Percentiles rank a stretch among this genome's conserved stretches.
phyloP scores from a whole-genome alignment of 169 alveolate species.

The Neospora caninum region DNA sequence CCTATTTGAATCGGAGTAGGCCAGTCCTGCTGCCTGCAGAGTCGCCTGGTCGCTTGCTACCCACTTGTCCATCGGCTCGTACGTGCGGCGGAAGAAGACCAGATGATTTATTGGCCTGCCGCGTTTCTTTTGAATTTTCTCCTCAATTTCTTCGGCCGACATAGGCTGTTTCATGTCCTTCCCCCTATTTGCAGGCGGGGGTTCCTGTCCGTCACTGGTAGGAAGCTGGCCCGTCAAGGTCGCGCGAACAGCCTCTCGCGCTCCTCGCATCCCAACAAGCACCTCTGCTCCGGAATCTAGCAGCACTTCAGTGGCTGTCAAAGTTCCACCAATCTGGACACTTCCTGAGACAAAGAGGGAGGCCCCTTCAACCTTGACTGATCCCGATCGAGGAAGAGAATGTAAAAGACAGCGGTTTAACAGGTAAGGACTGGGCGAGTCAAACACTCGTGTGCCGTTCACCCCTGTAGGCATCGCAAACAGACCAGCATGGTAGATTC shows the following conservation, averaged over 20 bases:
- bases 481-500: background rate
- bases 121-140: background rate
- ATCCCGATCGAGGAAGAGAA: background rate
- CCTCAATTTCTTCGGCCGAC: background rate
- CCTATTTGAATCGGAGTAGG: background rate
- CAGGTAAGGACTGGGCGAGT: slow-evolving; percentile 1
- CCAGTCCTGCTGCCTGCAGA: background rate
- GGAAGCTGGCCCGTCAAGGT: background rate
- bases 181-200: background rate
- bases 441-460: background rate
- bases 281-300: background rate
- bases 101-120: slow-evolving; percentile 7
- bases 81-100: slow-evolving; percentile 12
- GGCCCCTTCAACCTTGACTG: background rate
- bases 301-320: background rate
- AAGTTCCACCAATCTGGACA: background rate
- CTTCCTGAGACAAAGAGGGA: background rate
- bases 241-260: slow-evolving; percentile 3
- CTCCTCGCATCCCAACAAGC: slow-evolving; percentile 3
- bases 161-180: background rate
- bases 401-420: background rate
- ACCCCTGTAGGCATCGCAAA: background rate
- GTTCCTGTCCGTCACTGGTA: background rate
- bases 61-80: background rate
- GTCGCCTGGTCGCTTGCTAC: background rate